Percentiles rank a stretch among this genome's conserved stretches.
phyloP scores from a whole-genome alignment of 106 monocot genomes.

The Dioscorea zingiberensis region DNA sequence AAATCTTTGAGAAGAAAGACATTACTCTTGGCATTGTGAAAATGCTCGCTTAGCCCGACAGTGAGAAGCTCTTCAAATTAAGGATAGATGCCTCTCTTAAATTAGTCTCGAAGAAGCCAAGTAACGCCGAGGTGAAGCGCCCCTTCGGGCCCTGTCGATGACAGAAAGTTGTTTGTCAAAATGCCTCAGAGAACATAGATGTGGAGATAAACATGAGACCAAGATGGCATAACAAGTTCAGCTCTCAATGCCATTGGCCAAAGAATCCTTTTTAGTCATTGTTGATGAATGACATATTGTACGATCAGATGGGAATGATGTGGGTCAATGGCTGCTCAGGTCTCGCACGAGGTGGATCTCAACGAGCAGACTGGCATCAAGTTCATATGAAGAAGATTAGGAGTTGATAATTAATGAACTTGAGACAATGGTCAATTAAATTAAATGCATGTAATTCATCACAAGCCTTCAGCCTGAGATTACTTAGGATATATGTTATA shows the following conservation, averaged over 20 bases:
- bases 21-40: conserved; percentile 58
- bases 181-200: conserved; percentile 25
- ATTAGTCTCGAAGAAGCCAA: conserved; percentile 54
- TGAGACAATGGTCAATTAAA: no score
- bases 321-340: conserved; percentile 54
- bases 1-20: conserved; percentile 93
- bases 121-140: conserved; percentile 57
- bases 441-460: no score
- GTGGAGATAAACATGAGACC: conserved; percentile 4
- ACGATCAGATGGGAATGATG: conserved; percentile 55
- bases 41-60: conserved; percentile 30
- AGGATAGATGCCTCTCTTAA: conserved; percentile 50
- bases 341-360: conserved; percentile 55
- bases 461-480: no score
- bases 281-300: conserved; percentile 79
- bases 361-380: conserved; percentile 30
- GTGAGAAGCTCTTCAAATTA: conserved; percentile 49
- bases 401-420: no score
- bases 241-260: conserved; percentile 45
- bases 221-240: conserved; percentile 19
- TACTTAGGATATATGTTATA: no score
- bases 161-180: conserved; percentile 53
- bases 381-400: conserved; percentile 67
- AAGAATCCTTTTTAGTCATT: conserved; percentile 43
- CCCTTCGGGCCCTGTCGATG: conserved; percentile 85